Evolutionary conservation across 352 stramenopile genomes (phyloP), one percentile per base, ranked within the genome.

Genomic region (Phytopythium oedochilum): DNA sequence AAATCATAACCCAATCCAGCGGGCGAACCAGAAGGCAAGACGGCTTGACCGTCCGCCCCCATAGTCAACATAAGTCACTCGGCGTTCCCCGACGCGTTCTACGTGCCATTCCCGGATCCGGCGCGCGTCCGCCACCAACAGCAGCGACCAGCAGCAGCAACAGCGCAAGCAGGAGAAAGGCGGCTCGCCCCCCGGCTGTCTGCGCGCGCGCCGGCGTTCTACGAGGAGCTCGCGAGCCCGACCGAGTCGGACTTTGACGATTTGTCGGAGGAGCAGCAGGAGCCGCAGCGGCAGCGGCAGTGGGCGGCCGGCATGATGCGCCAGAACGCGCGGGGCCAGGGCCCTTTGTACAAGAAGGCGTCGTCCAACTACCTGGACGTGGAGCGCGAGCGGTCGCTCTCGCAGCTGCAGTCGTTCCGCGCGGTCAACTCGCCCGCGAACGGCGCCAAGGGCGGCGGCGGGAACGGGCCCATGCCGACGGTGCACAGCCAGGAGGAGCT

Each of bases 321-420:
- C 49, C 11, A 34, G 34, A 45, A 45, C 44, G 44, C 44, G 15
- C 23, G 35, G 28, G 46, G 46, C 3, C 38, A 48, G 50, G 62
- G 65, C 56, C 67, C 71, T 53, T 63, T 64, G 56, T 75, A 75
- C 26, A 75, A 75, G 11, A 79, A 78, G 52, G 83, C 81, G 49
- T 63, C 77, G 60, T 78, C 68, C 64, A 94, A 94, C 68, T 94
- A 94, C 73, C 72, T 92, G 51, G 70, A 89, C 45, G 73, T 86
- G 47, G 63, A 81, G 35, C 72, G 75, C 44, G 77, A 92, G 47
- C 57, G 61, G 23, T 71, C 76, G 38, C 66, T 88, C 28, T 66
- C 76, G 55, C 78, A 87, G 18, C 68, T 88, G 55, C 63, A 86
- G 73, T 88, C 77, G 31, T 87, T 88, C 53, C 78, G 73, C 51